phyloP scores from a whole-genome alignment of 2,329 filamentous ascomycete genomes.

The Neoscytalidium dimidiatum region DNA sequence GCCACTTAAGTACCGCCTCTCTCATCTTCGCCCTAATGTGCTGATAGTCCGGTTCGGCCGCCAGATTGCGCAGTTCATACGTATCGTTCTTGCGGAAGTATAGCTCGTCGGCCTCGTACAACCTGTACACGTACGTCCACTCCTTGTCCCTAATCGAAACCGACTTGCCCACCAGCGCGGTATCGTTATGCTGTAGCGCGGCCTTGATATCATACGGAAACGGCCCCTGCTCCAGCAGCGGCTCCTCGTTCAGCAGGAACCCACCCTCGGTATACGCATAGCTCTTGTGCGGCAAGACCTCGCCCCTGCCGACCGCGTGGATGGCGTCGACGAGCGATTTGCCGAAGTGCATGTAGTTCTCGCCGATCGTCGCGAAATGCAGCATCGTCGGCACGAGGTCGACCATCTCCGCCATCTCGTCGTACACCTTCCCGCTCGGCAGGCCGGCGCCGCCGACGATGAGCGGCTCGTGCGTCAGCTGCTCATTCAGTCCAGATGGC shows the following conservation, averaged over 20 bases:
- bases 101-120: conserved; percentile 50
- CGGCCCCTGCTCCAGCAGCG: conserved; percentile 45
- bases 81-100: conserved; percentile 43
- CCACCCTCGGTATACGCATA: conserved; percentile 50
- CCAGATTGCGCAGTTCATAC: conserved; percentile 44
- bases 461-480: conserved; percentile 46
- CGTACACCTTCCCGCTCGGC: conserved; percentile 35
- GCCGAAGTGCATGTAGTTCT: conserved; percentile 46
- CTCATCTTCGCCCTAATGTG: conserved; percentile 29
- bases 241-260: conserved; percentile 48
- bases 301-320: conserved; percentile 7
- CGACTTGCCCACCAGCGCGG: conserved; percentile 46
- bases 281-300: conserved; percentile 35
- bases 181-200: conserved; percentile 49
- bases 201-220: conserved; percentile 53
- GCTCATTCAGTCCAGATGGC: conserved; percentile 43
- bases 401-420: conserved; percentile 48
- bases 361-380: conserved; percentile 40
- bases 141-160: conserved; percentile 39
- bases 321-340: conserved; percentile 37
- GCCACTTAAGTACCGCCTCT: conserved; percentile 41
- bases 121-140: conserved; percentile 48
- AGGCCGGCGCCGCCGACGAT: conserved; percentile 47
- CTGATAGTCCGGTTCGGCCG: conserved; percentile 29
- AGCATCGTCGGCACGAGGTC: conserved; percentile 49